phyloP scores from a whole-genome alignment of 257 asterid genomes.

The Fraxinus excelsior region DNA sequence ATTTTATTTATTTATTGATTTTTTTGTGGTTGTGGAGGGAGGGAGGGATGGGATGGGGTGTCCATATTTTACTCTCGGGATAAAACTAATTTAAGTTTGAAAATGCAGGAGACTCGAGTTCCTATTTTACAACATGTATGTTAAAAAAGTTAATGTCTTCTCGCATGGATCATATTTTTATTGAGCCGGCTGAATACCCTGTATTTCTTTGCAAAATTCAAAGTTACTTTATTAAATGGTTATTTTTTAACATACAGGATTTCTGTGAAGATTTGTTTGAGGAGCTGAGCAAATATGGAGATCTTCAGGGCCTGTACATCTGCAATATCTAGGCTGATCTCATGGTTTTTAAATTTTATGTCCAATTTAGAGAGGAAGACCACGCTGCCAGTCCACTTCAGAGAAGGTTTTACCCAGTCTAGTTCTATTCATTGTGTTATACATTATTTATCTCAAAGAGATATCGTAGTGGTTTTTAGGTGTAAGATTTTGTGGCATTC shows the following conservation, averaged over 20 bases:
- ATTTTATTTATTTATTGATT: too few species aligned
- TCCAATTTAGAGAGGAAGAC: slow-evolving; percentile 86
- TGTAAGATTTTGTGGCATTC: neutral
- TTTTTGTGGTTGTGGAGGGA: too few species aligned
- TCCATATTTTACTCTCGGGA: too few species aligned
- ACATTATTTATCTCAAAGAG: neutral
- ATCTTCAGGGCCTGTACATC: slow-evolving; percentile 75
- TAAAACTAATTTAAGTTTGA: neutral
- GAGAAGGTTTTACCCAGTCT: slow-evolving; percentile 79
- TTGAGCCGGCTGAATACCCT: neutral
- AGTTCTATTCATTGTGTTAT: slow-evolving; percentile 18
- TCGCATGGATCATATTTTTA: neutral
- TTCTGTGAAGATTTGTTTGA: slow-evolving; percentile 81
- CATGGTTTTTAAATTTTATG: slow-evolving; percentile 85
- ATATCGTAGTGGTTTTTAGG: neutral
- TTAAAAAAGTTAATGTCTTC: neutral
- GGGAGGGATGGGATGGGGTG: too few species aligned
- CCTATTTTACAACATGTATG: neutral
- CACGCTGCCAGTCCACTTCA: slow-evolving; percentile 79
- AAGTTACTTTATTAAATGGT: neutral
- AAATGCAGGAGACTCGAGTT: neutral
- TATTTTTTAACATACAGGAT: slow-evolving; percentile 38
- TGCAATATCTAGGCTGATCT: slow-evolving; percentile 89
- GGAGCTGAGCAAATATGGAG: slow-evolving; percentile 90
- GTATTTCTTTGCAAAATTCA: neutral